These are phyloP conservation scores for Purpureocillium lavendulum DNA, from an alignment of 2,329 filamentous ascomycete species.

Conservation along the genomic window DNA sequence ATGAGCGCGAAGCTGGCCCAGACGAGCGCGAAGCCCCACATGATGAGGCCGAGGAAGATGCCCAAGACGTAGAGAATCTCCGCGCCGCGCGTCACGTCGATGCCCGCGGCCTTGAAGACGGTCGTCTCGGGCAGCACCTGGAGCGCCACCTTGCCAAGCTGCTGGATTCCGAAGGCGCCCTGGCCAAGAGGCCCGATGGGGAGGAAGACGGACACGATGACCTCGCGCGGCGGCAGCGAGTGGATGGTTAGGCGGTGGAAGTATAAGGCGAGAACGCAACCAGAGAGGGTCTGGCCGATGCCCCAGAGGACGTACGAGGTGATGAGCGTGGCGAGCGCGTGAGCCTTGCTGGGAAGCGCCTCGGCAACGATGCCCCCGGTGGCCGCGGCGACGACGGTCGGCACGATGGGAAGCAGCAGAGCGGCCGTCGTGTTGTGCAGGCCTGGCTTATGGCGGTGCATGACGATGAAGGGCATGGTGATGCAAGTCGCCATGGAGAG, in stretches of 20 bases:
- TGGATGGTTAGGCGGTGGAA: constrained; percentile 61
- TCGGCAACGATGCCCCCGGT: constrained; percentile 56
- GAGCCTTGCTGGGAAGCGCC: constrained; percentile 43
- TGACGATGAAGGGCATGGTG: constrained; percentile 48
- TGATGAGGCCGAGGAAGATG: constrained; percentile 31
- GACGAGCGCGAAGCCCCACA: constrained; percentile 36
- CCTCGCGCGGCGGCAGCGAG: constrained; percentile 56
- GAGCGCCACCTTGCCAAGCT: constrained; percentile 40
- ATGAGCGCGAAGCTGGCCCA: constrained; percentile 35
- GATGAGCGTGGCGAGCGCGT: constrained; percentile 55
- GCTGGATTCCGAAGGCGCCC: constrained; percentile 51
- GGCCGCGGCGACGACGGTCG: constrained; percentile 56
- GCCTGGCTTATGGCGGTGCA: constrained; percentile 34
- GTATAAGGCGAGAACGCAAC: constrained; percentile 58
- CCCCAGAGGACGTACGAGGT: constrained; percentile 62
- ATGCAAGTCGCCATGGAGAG: constrained; percentile 46
- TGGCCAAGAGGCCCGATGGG: constrained; percentile 60
- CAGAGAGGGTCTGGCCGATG: constrained; percentile 48
- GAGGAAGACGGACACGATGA: constrained; percentile 60
- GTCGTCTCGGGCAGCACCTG: constrained; percentile 27
- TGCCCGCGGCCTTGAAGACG: constrained; percentile 35
- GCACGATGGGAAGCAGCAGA: constrained; percentile 58
- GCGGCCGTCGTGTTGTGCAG: constrained; percentile 54
- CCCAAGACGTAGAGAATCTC: constrained; percentile 51
- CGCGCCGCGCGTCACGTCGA: constrained; percentile 17